Evolutionary conservation across 441 rosid genomes (phyloP).

Genomic region (Euphorbia corollata): DNA sequence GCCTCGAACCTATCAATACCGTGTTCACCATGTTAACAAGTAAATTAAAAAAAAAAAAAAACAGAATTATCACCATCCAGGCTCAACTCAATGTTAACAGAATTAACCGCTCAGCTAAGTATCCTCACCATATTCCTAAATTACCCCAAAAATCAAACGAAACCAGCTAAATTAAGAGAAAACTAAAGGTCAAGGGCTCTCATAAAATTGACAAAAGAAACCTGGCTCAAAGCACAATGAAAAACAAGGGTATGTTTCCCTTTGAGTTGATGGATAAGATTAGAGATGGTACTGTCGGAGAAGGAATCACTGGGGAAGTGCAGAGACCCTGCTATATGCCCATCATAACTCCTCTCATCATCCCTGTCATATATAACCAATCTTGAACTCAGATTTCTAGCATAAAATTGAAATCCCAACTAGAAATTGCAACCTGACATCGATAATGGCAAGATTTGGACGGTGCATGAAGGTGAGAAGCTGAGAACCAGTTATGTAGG

Average conservation of each 20-base stretch:
- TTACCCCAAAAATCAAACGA: too few species aligned
- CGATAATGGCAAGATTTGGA: conserved; percentile 68
- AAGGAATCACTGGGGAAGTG: conserved; percentile 55
- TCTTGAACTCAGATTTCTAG: too few species aligned
- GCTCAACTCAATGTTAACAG: too few species aligned
- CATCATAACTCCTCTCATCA: conserved; percentile 43
- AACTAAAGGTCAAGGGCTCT: background rate
- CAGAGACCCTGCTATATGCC: background rate
- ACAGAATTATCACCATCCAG: too few species aligned
- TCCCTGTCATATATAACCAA: conserved; percentile 34
- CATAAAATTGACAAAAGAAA: conserved; percentile 9
- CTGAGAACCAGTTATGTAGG: conserved; percentile 68
- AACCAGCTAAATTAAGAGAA: too few species aligned
- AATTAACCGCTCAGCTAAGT: too few species aligned
- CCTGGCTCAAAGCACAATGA: conserved; percentile 96
- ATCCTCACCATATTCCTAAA: too few species aligned
- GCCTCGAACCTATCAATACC: conserved; percentile 50
- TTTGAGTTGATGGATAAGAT: conserved; percentile 61
- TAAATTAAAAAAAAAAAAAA: background rate
- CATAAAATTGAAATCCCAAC: background rate
- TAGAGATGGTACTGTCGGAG: conserved; percentile 51
- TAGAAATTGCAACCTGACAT: conserved; percentile 49
- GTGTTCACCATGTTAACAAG: background rate
- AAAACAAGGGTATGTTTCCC: conserved; percentile 90
- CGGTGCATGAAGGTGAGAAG: conserved; percentile 59